These are phyloP conservation scores for Nicotiana otophora DNA, from an alignment of 257 asterid species.

Conservation along the genomic window DNA sequence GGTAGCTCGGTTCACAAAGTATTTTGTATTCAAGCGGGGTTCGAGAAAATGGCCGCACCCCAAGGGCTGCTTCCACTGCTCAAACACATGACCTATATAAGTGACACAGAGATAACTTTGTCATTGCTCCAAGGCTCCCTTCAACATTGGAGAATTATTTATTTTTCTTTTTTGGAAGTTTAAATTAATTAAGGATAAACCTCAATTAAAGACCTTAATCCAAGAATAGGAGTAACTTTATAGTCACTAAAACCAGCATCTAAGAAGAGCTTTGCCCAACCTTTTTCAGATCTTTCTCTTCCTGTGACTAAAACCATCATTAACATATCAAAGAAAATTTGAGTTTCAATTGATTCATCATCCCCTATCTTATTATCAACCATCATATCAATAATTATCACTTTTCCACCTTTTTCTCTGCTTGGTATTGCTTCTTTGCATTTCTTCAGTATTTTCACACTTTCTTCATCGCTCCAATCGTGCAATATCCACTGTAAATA, in stretches of 20 bases:
- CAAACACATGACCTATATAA: too few relatives aligned
- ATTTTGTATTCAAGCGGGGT: too few relatives aligned
- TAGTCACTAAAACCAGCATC: constrained; percentile 24
- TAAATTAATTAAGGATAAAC: constrained; percentile 17
- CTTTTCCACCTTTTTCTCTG: constrained; percentile 22
- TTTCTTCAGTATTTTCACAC: constrained; percentile 13
- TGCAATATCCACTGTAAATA: constrained; percentile 27
- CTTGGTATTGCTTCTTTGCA: constrained; percentile 22
- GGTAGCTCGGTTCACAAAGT: too few relatives aligned
- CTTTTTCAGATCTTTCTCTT: constrained; percentile 16
- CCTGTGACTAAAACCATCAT: constrained; percentile 16
- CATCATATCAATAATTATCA: constrained; percentile 22
- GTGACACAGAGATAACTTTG: too few relatives aligned
- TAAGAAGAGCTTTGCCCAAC: constrained; percentile 8
- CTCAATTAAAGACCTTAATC: constrained; percentile 19
- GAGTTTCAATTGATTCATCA: constrained; percentile 12
- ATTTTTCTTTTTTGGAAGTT: too few relatives aligned
- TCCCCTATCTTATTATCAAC: background rate
- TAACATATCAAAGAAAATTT: constrained; percentile 21
- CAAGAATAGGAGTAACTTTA: constrained; percentile 13
- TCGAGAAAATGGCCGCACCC: too few relatives aligned
- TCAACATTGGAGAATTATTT: too few relatives aligned
- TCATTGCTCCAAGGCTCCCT: too few relatives aligned
- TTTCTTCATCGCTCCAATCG: constrained; percentile 26
- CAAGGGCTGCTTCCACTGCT: too few relatives aligned